Evolutionary conservation across 2,329 filamentous ascomycete genomes (phyloP).

Genomic region (Bipolaris bicolor): DNA sequence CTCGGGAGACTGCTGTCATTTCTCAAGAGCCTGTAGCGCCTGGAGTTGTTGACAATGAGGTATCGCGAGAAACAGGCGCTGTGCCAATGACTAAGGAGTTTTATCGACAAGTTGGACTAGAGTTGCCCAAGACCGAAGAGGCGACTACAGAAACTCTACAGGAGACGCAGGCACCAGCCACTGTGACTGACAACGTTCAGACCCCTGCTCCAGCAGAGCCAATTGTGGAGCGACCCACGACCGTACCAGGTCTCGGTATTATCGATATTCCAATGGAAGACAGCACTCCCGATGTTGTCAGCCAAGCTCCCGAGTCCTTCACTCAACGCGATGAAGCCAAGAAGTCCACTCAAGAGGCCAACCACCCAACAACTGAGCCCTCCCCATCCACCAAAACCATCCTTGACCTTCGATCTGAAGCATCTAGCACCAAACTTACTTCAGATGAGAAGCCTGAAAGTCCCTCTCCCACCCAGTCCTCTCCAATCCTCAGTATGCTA

Average conservation of each 20-base stretch:
- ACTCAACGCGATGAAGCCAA: background rate
- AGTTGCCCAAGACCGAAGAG: slow-evolving; percentile 8
- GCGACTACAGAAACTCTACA: slow-evolving; percentile 11
- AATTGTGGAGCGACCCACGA: background rate
- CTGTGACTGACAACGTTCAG: slow-evolving; percentile 7
- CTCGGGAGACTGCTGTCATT: slow-evolving; percentile 7
- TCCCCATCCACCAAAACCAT: slow-evolving; percentile 36
- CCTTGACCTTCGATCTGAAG: slow-evolving; percentile 36
- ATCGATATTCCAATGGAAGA: slow-evolving; percentile 5
- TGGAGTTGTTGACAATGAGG: background rate
- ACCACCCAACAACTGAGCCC: slow-evolving; percentile 6
- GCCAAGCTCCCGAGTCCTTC: slow-evolving; percentile 7
- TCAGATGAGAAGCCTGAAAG: slow-evolving; percentile 16
- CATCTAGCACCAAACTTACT: slow-evolving; percentile 30
- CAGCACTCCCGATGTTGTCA: background rate
- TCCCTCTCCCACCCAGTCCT: slow-evolving; percentile 17
- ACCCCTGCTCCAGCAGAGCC: slow-evolving; percentile 4
- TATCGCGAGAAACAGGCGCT: background rate
- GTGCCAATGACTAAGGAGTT: background rate
- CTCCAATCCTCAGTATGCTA: slow-evolving; percentile 38
- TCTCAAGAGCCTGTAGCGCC: background rate
- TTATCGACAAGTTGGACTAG: background rate
- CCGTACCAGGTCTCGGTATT: background rate
- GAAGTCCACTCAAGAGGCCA: background rate
- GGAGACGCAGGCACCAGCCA: background rate